Evolutionary conservation across 2,329 filamentous ascomycete species (phyloP).

Genomic region (Fusarium sp.): DNA sequence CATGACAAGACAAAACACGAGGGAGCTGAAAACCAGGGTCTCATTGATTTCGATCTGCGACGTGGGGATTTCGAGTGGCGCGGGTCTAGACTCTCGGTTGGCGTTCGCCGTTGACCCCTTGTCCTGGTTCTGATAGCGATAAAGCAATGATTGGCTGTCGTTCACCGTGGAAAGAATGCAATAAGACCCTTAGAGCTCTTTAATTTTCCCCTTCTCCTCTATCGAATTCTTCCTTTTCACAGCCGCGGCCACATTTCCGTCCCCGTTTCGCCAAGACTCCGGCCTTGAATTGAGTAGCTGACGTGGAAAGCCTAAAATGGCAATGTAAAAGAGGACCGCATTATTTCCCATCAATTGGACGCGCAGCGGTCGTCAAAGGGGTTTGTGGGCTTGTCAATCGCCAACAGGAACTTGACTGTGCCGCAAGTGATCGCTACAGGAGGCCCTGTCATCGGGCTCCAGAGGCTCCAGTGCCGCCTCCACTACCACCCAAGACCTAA

Average conservation of each 20-base stretch:
- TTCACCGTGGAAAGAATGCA: slow-evolving; percentile 4
- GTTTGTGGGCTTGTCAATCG: background rate
- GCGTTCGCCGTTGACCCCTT: slow-evolving; percentile 10
- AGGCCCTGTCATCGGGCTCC: slow-evolving; percentile 7
- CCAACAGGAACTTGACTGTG: slow-evolving; percentile 14
- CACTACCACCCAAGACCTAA: background rate
- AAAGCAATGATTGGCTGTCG: slow-evolving; percentile 26
- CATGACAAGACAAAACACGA: background rate
- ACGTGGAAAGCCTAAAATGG: slow-evolving; percentile 14
- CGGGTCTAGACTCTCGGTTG: slow-evolving; percentile 2
- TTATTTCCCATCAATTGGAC: slow-evolving; percentile 9
- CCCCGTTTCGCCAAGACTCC: background rate
- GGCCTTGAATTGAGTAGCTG: background rate
- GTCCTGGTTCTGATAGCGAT: slow-evolving; percentile 7
- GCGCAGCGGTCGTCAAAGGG: background rate
- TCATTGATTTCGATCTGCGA: slow-evolving; percentile 13
- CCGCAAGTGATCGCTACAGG: slow-evolving; percentile 21
- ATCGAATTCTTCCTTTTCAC: slow-evolving; percentile 3
- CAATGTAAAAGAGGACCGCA: slow-evolving; percentile 5
- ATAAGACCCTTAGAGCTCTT: slow-evolving; percentile 5
- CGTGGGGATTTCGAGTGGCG: background rate
- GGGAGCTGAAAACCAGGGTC: slow-evolving; percentile 14
- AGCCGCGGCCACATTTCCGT: slow-evolving; percentile 6
- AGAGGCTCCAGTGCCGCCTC: background rate
- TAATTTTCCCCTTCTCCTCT: background rate